phyloP scores from a whole-genome alignment of 495 filamentous ascomycete genomes.

The Penicillium diatomitis region DNA sequence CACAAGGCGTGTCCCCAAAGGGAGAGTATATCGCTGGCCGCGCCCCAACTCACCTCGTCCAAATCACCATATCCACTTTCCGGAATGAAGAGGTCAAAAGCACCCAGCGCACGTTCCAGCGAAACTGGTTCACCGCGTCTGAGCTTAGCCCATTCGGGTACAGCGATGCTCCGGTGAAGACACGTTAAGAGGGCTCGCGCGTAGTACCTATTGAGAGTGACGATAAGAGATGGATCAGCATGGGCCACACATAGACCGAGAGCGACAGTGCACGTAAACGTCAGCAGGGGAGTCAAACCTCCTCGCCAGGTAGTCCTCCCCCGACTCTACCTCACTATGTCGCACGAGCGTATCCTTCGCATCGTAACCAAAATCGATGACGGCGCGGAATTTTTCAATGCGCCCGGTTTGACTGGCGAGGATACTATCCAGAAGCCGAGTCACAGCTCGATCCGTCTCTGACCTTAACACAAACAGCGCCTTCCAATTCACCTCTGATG shows the following conservation, averaged over 20 bases:
- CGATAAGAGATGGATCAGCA: no score
- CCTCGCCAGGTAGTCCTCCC: slow-evolving; percentile 72
- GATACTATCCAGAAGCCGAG: slow-evolving; percentile 56
- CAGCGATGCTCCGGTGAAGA: slow-evolving; percentile 71
- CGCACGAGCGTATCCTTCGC: slow-evolving; percentile 74
- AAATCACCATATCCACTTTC: slow-evolving; percentile 61
- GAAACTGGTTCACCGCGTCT: slow-evolving; percentile 40
- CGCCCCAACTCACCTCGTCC: slow-evolving; percentile 48
- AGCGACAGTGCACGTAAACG: slow-evolving; percentile 5
- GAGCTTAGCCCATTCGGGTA: slow-evolving; percentile 63
- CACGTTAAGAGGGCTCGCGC: slow-evolving; percentile 60
- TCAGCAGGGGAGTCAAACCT: slow-evolving; percentile 42
- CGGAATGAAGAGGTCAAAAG: slow-evolving; percentile 82
- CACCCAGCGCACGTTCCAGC: slow-evolving; percentile 66
- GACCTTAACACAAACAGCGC: slow-evolving; percentile 54
- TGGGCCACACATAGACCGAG: neutral
- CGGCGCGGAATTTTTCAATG: slow-evolving; percentile 55
- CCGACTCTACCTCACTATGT: slow-evolving; percentile 49
- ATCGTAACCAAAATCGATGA: slow-evolving; percentile 71
- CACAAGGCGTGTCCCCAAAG: neutral
- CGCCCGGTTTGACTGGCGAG: slow-evolving; percentile 58
- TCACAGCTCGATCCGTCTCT: slow-evolving; percentile 44
- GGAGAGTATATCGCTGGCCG: neutral
- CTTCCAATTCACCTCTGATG: slow-evolving; percentile 68
- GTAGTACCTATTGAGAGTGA: slow-evolving; percentile 50